A percentile compares a stretch with the other conserved stretches of the same genome.
phyloP scores from a whole-genome alignment of 495 filamentous ascomycete species.

The Penicillium samsonianum region DNA sequence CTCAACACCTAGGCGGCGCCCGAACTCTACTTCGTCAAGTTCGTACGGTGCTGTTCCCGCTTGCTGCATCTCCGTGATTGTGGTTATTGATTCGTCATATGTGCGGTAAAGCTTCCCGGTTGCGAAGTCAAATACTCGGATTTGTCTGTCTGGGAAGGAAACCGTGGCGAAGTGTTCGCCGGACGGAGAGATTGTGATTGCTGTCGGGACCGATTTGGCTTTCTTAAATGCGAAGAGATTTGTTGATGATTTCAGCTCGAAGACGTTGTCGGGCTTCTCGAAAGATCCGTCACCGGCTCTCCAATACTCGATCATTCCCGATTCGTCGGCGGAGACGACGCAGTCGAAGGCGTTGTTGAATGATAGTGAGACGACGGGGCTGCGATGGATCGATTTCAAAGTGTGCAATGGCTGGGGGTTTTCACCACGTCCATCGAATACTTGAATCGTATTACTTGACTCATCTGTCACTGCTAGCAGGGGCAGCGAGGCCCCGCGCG shows the following conservation, averaged over 20 bases:
- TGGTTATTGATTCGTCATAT: conserved; percentile 89
- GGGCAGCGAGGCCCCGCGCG: conserved; percentile 81
- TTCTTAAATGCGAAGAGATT: conserved; percentile 97
- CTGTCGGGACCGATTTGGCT: conserved; percentile 80
- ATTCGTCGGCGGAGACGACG: conserved; percentile 83
- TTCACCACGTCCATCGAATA: conserved; percentile 91
- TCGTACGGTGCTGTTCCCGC: conserved; percentile 77
- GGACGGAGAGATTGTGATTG: conserved; percentile 83
- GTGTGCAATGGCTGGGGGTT: conserved; percentile 70
- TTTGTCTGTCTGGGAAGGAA: conserved; percentile 89
- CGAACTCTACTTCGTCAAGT: conserved; percentile 88
- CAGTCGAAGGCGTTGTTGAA: conserved; percentile 91
- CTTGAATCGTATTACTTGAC: conserved; percentile 64
- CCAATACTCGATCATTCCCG: conserved; percentile 98
- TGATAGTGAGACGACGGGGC: conserved; percentile 75
- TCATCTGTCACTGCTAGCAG: conserved; percentile 88
- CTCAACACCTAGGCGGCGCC: conserved; percentile 83
- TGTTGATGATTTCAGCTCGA: conserved; percentile 86
- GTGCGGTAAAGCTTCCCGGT: conserved; percentile 85
- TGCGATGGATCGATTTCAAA: conserved; percentile 73
- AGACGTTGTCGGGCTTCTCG: conserved; percentile 91
- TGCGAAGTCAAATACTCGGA: conserved; percentile 90
- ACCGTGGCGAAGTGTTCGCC: conserved; percentile 84
- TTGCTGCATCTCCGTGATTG: conserved; percentile 91
- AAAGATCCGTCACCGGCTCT: conserved; percentile 68